Evolutionary conservation across 1,284 basidiomycete genomes (phyloP), one percentile per base, ranked within the genome.

Genomic region (Tilletia horrida): DNA sequence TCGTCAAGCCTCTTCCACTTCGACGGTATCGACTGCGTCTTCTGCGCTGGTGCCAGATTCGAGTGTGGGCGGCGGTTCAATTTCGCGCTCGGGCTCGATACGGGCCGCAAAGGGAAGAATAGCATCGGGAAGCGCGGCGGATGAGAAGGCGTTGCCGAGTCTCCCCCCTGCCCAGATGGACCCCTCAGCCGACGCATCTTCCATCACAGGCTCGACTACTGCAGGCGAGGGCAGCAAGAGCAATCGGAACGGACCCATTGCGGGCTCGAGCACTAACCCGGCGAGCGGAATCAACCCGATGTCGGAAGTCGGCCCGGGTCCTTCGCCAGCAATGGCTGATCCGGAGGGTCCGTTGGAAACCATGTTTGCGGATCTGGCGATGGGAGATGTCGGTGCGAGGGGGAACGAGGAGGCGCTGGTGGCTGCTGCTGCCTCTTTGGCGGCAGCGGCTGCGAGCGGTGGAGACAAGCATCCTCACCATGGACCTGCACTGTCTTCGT

Each of bases 101-200:
- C 31, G 48, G 25, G 48, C 64, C 18, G 45, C 35, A 11, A 40
- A 40, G 35, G 35, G 35, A 40, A 40, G 35, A 11, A 40, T 11
- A 40, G 35, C 35, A 40, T 40, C 35, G 35, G 71, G 43, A 71
- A 69, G 45, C 45, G 45, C 7, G 45, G 45, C 45, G 21, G 50
- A 21, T 21, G 50, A 52, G 50, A 52, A 52, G 50, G 50, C 50
- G 21, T 52, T 52, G 23, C 50, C 50, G 50, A 52, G 50, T 40
- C 35, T 40, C 6, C 35, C 35, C 11, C 35, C 35, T 40, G 6
- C 35, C 6, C 35, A 6, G 18, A 21, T 52, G 27, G 23, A 21
- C 7, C 6, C n/a, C 14, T 25, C 50, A 6, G 11, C 27, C 4
- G 50, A 25, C 50, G 21, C 50, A 13, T 52, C 50, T 3, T 48